These are phyloP conservation scores for Cyberlindnera maclurae DNA, from an alignment of 805 yeast genomes.

Conservation along the genomic window DNA sequence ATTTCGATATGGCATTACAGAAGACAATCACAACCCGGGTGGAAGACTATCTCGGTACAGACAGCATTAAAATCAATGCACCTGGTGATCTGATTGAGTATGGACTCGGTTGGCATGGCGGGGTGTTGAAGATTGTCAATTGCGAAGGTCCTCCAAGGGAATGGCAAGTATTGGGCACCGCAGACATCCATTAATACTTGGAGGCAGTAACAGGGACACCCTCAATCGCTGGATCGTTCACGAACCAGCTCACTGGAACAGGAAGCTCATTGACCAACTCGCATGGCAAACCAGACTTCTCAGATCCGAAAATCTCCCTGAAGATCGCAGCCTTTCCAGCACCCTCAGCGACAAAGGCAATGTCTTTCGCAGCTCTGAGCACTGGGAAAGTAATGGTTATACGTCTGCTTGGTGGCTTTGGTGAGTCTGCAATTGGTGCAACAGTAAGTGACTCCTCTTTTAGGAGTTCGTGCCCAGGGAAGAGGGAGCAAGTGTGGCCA, in stretches of 20 bases:
- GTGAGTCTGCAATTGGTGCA: constrained; percentile 70
- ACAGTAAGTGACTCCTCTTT: constrained; percentile 45
- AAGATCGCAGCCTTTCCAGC: constrained; percentile 71
- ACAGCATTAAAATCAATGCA: constrained; percentile 9
- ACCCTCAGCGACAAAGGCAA: constrained; percentile 88
- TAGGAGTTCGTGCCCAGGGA: constrained; percentile 75
- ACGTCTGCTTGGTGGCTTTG: constrained; percentile 92
- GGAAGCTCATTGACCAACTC: constrained; percentile 60
- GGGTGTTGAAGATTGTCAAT: constrained; percentile 51
- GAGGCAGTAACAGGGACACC: constrained; percentile 39
- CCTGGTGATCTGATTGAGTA: constrained; percentile 19
- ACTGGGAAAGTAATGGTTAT: constrained; percentile 83
- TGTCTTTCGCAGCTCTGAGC: constrained; percentile 36
- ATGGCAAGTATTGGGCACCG: constrained; percentile 57
- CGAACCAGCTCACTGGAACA: constrained; percentile 72
- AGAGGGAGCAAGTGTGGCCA: constrained; percentile 90
- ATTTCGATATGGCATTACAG: constrained; percentile 60
- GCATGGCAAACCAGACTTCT: constrained; percentile 52
- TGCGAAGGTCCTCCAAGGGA: constrained; percentile 67
- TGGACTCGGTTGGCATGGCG: constrained; percentile 54
- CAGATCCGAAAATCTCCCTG: constrained; percentile 57
- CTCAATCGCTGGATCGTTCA: constrained; percentile 66
- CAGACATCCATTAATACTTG: constrained; percentile 27
- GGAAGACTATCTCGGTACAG: constrained; percentile 49
- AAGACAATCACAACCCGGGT: constrained; percentile 58